Evolutionary conservation across 257 asterid species (phyloP).

Genomic region (Jaltomata sinuosa): DNA sequence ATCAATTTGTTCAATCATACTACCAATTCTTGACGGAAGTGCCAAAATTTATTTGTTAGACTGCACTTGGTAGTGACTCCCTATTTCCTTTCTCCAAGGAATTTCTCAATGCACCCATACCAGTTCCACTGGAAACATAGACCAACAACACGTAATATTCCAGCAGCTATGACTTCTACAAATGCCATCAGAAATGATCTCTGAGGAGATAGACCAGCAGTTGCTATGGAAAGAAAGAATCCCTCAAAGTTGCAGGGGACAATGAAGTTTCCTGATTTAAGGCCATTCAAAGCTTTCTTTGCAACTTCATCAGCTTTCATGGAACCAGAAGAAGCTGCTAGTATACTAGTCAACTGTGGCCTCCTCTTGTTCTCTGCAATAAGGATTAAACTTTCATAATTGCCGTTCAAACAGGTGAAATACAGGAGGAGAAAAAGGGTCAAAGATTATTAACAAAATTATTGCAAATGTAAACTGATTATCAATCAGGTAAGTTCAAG

Average conservation of each 20-base stretch:
- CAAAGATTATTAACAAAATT: neutral
- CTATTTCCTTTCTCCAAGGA: slow-evolving; percentile 38
- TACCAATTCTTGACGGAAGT: neutral
- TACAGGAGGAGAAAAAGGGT: neutral
- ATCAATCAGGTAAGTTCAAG: neutral
- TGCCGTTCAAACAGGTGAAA: neutral
- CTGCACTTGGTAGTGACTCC: neutral
- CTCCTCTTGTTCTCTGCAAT: slow-evolving; percentile 70
- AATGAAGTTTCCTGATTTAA: slow-evolving; percentile 53
- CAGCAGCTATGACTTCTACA: slow-evolving; percentile 57
- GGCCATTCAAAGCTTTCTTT: slow-evolving; percentile 50
- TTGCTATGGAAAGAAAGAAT: slow-evolving; percentile 51
- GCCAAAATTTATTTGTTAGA: neutral
- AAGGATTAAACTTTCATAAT: neutral
- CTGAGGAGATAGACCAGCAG: slow-evolving; percentile 90
- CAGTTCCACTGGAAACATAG: slow-evolving; percentile 85
- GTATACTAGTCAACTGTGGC: slow-evolving; percentile 62
- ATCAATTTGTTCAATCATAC: neutral
- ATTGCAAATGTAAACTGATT: neutral
- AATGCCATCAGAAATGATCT: slow-evolving; percentile 76
- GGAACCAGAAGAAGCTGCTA: slow-evolving; percentile 90
- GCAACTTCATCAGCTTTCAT: slow-evolving; percentile 95
- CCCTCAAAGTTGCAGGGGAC: slow-evolving; percentile 90
- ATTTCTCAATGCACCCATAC: slow-evolving; percentile 63
- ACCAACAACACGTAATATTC: slow-evolving; percentile 57